A percentile compares a stretch with the other conserved stretches of the same genome.
Conservation (phyloP, 1,284 basidiomycete species). For the Apiotrichum mycotoxinovorans region DNA sequence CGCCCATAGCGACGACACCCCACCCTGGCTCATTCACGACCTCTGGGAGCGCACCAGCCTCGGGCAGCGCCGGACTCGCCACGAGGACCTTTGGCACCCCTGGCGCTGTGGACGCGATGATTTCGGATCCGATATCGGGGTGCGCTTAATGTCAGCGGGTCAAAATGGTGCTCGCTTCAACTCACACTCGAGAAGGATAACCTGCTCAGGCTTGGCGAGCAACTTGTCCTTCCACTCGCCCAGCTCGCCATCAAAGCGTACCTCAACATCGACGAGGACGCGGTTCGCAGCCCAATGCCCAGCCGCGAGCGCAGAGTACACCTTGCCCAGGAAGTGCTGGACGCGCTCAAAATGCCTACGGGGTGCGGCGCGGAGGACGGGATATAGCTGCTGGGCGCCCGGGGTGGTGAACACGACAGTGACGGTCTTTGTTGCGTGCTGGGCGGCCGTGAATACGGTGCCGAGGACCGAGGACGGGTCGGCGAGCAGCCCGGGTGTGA, state of each 20-base stretch:
- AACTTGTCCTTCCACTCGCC: conserved; percentile 27
- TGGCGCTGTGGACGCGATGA: conserved; percentile 1
- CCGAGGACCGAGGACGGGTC: conserved; percentile 27
- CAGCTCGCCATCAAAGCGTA: conserved; percentile 40
- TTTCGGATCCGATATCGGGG: conserved; percentile 4
- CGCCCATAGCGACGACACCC: conserved; percentile 56
- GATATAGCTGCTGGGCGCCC: conserved; percentile 27
- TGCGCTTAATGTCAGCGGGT: not conserved
- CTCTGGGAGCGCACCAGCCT: not conserved
- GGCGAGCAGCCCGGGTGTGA: conserved; percentile 25
- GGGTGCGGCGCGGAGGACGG: conserved; percentile 19
- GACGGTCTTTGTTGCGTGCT: conserved; percentile 19
- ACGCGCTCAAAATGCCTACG: conserved; percentile 30
- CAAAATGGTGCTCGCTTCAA: not conserved
- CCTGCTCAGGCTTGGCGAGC: conserved; percentile 7
- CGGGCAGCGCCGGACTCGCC: not conserved
- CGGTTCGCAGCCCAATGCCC: conserved; percentile 38
- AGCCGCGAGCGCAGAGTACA: conserved; percentile 43
- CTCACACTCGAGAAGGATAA: conserved; percentile 18
- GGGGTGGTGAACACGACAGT: conserved; percentile 37
- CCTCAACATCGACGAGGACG: conserved; percentile 44
- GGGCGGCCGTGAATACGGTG: conserved; percentile 23
- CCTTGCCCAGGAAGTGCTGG: conserved; percentile 42
- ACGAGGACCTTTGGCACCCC: not conserved
- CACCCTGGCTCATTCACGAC: conserved; percentile 16